Percentiles rank a stretch among this genome's conserved stretches.
Evolutionary conservation across 2,329 filamentous ascomycete species (phyloP).

Genomic region (Escovopsis sp.): DNA sequence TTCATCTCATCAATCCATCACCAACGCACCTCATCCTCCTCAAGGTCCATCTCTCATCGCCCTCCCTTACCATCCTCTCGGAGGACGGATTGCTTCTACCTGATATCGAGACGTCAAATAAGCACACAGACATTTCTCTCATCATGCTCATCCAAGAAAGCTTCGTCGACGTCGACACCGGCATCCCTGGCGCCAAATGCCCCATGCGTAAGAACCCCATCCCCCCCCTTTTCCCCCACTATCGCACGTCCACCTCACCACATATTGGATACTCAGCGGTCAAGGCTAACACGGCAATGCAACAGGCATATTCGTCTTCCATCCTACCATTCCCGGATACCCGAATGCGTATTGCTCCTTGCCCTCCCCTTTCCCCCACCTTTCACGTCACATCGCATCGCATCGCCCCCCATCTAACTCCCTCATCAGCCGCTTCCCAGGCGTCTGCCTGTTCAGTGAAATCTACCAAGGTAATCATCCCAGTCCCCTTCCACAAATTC

Average conservation of each 20-base stretch:
- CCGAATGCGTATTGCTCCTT: conserved; percentile 56
- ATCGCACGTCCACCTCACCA: conserved; percentile 2
- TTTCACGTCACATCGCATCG: too few relatives aligned
- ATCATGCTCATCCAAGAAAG: conserved; percentile 40
- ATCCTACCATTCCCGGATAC: conserved; percentile 71
- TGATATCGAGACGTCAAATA: not conserved
- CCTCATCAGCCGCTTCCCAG: conserved; percentile 51
- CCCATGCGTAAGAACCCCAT: conserved; percentile 30
- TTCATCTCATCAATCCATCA: too few relatives aligned
- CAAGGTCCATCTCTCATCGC: not conserved
- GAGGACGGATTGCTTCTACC: not conserved
- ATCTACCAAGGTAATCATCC: conserved; percentile 69
- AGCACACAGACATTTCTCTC: not conserved
- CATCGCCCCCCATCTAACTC: not conserved
- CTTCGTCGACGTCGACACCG: conserved; percentile 33
- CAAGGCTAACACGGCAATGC: not conserved
- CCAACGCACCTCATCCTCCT: too few relatives aligned
- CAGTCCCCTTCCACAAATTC: too few relatives aligned
- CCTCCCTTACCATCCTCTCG: not conserved
- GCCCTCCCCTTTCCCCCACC: not conserved
- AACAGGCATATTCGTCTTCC: conserved; percentile 74
- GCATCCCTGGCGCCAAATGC: conserved; percentile 36
- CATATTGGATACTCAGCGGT: not conserved
- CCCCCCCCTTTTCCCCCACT: not conserved
- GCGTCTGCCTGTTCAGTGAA: conserved; percentile 78